A percentile compares a stretch with the other conserved stretches of the same genome.
These are phyloP conservation scores for Samsoniella hepiali DNA, from an alignment of 2,329 filamentous ascomycete genomes.

Conservation along the genomic window DNA sequence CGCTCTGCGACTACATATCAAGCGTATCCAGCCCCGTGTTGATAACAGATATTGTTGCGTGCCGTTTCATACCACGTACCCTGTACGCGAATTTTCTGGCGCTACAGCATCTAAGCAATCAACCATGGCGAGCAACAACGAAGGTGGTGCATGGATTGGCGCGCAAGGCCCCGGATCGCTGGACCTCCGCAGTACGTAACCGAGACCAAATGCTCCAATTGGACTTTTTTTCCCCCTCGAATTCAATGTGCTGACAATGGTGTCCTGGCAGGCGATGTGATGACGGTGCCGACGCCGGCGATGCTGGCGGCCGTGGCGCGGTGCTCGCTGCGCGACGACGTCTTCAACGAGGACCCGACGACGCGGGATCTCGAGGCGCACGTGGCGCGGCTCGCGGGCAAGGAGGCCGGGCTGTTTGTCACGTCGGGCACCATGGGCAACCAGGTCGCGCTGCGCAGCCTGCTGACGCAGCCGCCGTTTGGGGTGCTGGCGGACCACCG, in stretches of 20 bases:
- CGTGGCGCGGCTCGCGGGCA: slow-evolving; percentile 69
- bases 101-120: background rate
- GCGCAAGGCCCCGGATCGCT: slow-evolving; percentile 36
- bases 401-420: slow-evolving; percentile 76
- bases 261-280: slow-evolving; percentile 43
- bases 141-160: slow-evolving; percentile 35
- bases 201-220: too few relatives aligned
- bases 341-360: slow-evolving; percentile 74
- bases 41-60: background rate
- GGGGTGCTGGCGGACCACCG: slow-evolving; percentile 75
- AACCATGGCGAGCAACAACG: slow-evolving; percentile 1
- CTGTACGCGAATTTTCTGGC: background rate
- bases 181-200: slow-evolving; percentile 39
- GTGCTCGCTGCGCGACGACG: slow-evolving; percentile 78
- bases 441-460: slow-evolving; percentile 75
- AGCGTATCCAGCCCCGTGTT: background rate
- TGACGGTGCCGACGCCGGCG: slow-evolving; percentile 70
- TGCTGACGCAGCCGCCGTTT: slow-evolving; percentile 76
- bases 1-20: background rate
- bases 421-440: slow-evolving; percentile 94
- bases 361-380: slow-evolving; percentile 73
- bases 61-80: background rate
- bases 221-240: too few relatives aligned
- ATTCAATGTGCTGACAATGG: too few relatives aligned
- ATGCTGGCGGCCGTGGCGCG: slow-evolving; percentile 79